These are phyloP conservation scores for Rubus parviflorus DNA, from an alignment of 306 rosid species.

Conservation along the genomic window DNA sequence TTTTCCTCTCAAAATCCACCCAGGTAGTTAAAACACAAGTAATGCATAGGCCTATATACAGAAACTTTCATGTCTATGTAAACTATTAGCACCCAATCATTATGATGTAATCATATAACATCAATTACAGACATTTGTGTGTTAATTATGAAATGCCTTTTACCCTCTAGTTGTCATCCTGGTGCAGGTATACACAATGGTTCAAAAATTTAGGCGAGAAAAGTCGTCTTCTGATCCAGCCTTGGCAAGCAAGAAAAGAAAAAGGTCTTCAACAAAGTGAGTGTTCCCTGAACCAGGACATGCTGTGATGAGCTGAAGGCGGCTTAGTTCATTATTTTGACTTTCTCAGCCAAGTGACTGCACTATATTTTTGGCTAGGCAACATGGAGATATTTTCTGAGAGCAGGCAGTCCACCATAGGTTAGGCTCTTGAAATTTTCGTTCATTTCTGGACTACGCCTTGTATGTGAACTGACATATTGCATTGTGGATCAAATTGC, in stretches of 20 bases:
- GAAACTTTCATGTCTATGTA: neutral
- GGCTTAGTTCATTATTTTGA: neutral
- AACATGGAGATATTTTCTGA: neutral
- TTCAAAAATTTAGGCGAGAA: conserved; percentile 67
- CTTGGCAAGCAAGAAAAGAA: conserved; percentile 1
- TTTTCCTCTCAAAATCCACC: neutral
- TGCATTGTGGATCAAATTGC: neutral
- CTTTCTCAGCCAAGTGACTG: neutral
- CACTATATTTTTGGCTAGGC: neutral
- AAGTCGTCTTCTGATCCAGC: conserved; percentile 22
- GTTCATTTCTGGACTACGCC: neutral
- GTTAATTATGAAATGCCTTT: neutral
- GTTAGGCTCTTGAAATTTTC: neutral
- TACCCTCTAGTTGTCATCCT: conserved; percentile 10
- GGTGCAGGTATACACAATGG: conserved; percentile 71
- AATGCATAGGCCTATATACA: neutral
- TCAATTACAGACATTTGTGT: neutral
- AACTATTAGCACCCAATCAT: neutral
- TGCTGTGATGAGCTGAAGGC: neutral
- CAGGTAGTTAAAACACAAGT: neutral
- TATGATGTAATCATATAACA: neutral
- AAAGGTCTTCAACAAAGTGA: neutral
- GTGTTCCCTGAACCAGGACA: neutral
- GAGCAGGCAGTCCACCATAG: neutral
- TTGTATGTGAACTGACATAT: neutral